phyloP scores from a whole-genome alignment of 2,329 filamentous ascomycete species.

The Phaeomoniella chlamydospora region DNA sequence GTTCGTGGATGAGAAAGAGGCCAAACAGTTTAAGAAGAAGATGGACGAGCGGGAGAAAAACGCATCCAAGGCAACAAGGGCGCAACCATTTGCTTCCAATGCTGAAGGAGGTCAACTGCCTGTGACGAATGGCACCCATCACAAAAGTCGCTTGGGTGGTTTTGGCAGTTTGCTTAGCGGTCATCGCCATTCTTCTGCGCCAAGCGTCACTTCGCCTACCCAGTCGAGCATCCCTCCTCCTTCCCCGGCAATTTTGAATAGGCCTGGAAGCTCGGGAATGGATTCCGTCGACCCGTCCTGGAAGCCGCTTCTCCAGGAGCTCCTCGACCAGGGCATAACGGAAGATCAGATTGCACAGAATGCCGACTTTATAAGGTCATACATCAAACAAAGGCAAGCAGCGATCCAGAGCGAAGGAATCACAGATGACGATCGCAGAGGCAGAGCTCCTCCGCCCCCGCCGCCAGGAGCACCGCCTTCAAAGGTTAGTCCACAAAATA shows the following conservation, averaged over 20 bases:
- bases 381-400: conserved; percentile 49
- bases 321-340: conserved; percentile 51
- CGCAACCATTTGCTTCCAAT: conserved; percentile 53
- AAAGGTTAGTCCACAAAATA: conserved; percentile 46
- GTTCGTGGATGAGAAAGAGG: conserved; percentile 95
- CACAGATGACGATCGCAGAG: conserved; percentile 33
- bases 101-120: conserved; percentile 33
- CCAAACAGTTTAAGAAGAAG: conserved; percentile 93
- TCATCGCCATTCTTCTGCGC: conserved; percentile 31
- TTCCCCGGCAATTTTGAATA: conserved; percentile 3
- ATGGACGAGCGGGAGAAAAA: conserved; percentile 94
- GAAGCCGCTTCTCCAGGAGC: conserved; percentile 45
- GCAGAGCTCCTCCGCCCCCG: conserved; percentile 45
- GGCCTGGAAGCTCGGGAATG: conserved; percentile 23
- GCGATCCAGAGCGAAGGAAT: conserved; percentile 21
- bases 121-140: conserved; percentile 25
- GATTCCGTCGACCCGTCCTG: conserved; percentile 49
- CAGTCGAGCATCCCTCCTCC: conserved; percentile 1
- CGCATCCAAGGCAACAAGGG: conserved; percentile 72
- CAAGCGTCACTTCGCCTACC: conserved; percentile 11
- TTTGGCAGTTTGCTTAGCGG: conserved; percentile 33
- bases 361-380: conserved; percentile 53
- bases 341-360: conserved; percentile 54
- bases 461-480: conserved; percentile 33
- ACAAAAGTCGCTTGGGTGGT: conserved; percentile 35